phyloP scores from a whole-genome alignment of 2,329 filamentous ascomycete species.

The Aspergillus caelatus region DNA sequence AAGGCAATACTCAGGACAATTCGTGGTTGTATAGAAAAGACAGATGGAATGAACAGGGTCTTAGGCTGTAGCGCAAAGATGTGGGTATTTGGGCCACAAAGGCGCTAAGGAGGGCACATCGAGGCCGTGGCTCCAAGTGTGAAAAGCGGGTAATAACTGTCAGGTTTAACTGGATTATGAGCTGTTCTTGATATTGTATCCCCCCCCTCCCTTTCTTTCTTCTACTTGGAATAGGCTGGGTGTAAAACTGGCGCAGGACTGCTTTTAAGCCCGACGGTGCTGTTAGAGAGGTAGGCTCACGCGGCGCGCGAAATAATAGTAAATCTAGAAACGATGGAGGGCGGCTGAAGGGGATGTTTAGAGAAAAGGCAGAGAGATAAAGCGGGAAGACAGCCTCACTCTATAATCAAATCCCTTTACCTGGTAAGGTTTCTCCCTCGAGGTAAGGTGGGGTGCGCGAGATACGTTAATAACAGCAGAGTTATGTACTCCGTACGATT shows the following conservation, averaged over 20 bases:
- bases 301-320: not conserved
- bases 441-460: slow-evolving; percentile 24
- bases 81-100: slow-evolving; percentile 28
- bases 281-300: not conserved
- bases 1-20: too few species aligned
- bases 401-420: slow-evolving; percentile 18
- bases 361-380: slow-evolving; percentile 7
- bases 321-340: not conserved
- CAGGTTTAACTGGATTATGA: not conserved
- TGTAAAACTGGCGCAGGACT: not conserved
- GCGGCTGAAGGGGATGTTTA: not conserved
- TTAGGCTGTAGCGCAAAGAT: slow-evolving; percentile 27
- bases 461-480: slow-evolving; percentile 19
- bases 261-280: not conserved
- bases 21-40: not conserved
- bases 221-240: not conserved
- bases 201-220: not conserved
- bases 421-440: slow-evolving; percentile 12
- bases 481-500: slow-evolving; percentile 16
- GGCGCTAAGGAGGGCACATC: slow-evolving; percentile 27
- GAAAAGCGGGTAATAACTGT: not conserved
- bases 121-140: slow-evolving; percentile 7
- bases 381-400: slow-evolving; percentile 19
- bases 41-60: not conserved
- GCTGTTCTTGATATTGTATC: not conserved